A percentile compares a stretch with the other conserved stretches of the same genome.
These are phyloP conservation scores for Xylaria digitata DNA, from an alignment of 2,329 filamentous ascomycete genomes.

Conservation along the genomic window DNA sequence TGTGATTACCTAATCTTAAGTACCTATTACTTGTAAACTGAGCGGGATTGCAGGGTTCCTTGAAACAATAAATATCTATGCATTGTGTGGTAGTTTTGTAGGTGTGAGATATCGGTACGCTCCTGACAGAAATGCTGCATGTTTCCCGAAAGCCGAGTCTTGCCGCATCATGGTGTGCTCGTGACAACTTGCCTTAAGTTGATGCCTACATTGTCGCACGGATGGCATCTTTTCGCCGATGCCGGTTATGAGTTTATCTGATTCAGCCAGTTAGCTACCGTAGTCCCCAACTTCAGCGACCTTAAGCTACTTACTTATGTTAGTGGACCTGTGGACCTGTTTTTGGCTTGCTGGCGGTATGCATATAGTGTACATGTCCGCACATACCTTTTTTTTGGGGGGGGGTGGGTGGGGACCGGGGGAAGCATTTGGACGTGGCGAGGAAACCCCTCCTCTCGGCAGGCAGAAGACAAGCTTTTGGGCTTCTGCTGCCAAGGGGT, in stretches of 20 bases:
- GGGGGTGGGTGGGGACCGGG: no score
- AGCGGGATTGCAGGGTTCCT: neutral
- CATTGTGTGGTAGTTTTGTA: neutral
- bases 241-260: neutral
- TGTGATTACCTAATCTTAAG: no score
- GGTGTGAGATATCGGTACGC: no score
- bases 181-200: no score
- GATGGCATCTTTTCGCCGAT: neutral
- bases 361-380: neutral
- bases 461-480: constrained; percentile 36
- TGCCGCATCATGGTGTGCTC: neutral
- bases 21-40: no score
- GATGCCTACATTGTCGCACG: no score
- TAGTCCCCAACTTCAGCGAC: neutral
- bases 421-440: neutral
- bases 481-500: constrained; percentile 36
- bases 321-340: neutral
- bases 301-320: neutral
- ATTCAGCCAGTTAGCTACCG: neutral
- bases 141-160: neutral
- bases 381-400: neutral
- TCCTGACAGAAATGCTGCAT: neutral
- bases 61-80: neutral
- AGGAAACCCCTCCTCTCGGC: neutral
- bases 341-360: neutral